Conservation (phyloP, 768 basidiomycete species). For the Termitomyces heimii region DNA sequence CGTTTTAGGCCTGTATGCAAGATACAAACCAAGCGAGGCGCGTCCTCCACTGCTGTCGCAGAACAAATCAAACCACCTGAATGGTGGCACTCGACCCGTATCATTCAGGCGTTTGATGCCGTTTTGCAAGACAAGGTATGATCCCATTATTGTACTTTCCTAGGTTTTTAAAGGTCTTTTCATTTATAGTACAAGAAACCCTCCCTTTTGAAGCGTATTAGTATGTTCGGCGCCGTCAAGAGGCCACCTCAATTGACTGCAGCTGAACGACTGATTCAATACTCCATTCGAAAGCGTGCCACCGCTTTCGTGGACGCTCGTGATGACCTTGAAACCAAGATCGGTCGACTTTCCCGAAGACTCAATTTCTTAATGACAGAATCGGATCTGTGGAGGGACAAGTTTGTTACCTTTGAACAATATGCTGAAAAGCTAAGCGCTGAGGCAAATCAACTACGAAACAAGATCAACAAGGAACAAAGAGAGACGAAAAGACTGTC, state of each 20-base stretch:
- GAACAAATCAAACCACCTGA: constrained; percentile 87
- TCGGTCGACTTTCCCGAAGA: constrained; percentile 77
- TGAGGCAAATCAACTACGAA: constrained; percentile 79
- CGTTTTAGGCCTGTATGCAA: constrained; percentile 88
- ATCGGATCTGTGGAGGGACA: constrained; percentile 86
- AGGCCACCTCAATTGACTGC: constrained; percentile 66
- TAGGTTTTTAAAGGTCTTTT: not conserved
- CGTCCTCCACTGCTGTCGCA: constrained; percentile 74
- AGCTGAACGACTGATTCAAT: constrained; percentile 83
- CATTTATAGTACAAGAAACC: constrained; percentile 75
- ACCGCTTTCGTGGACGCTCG: constrained; percentile 91
- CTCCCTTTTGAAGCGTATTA: constrained; percentile 79
- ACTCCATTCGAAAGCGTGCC: constrained; percentile 89
- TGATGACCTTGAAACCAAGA: constrained; percentile 92
- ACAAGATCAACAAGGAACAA: constrained; percentile 89
- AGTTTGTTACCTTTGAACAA: constrained; percentile 90
- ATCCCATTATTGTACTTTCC: not conserved
- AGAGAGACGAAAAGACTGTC: constrained; percentile 82
- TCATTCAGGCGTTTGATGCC: constrained; percentile 85
- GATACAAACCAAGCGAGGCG: constrained; percentile 80
- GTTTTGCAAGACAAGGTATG: constrained; percentile 80
- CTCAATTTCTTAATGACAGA: constrained; percentile 92
- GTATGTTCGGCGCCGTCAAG: constrained; percentile 64
- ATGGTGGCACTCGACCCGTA: constrained; percentile 92
- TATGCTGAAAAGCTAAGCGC: constrained; percentile 87